Evolutionary conservation across 495 filamentous ascomycete species (phyloP).

Genomic region (Penicillium salamii): DNA sequence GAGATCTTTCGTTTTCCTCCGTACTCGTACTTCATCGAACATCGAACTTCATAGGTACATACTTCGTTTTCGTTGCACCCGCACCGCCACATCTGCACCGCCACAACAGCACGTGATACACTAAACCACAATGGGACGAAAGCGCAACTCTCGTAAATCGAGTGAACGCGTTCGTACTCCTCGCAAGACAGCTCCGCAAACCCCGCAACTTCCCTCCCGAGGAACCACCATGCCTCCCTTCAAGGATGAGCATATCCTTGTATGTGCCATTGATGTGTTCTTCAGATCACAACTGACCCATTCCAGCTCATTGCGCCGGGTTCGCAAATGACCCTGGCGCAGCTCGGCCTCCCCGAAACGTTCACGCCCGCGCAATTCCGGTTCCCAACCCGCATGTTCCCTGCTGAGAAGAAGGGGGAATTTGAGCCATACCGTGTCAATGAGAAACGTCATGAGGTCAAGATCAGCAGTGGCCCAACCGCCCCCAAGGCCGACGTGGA

Average conservation of each 20-base stretch:
- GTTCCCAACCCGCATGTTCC: constrained; percentile 91
- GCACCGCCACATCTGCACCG: no score
- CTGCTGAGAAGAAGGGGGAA: constrained; percentile 70
- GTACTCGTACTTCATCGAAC: no score
- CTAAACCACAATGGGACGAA: constrained; percentile 19
- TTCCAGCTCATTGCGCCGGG: constrained; percentile 85
- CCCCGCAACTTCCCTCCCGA: constrained; percentile 2
- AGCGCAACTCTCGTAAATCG: constrained; percentile 12
- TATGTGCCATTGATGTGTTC: constrained; percentile 30
- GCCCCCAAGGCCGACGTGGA: constrained; percentile 48
- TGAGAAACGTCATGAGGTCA: constrained; percentile 58
- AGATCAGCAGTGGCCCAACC: constrained; percentile 33
- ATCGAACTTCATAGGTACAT: no score
- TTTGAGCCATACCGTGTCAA: constrained; percentile 82
- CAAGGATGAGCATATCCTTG: constrained; percentile 74
- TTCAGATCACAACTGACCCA: not conserved
- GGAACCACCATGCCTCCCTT: constrained; percentile 61
- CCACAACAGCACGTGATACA: constrained; percentile 19
- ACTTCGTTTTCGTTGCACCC: no score
- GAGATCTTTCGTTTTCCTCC: no score
- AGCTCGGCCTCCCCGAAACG: constrained; percentile 86
- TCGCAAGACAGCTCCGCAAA: not conserved
- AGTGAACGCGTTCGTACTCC: constrained; percentile 9
- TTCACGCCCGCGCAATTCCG: constrained; percentile 81
- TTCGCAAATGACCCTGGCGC: constrained; percentile 88